A percentile compares a stretch with the other conserved stretches of the same genome.
Evolutionary conservation across 2,329 filamentous ascomycete genomes (phyloP).

Genomic region (Ramularia collo-cygni): DNA sequence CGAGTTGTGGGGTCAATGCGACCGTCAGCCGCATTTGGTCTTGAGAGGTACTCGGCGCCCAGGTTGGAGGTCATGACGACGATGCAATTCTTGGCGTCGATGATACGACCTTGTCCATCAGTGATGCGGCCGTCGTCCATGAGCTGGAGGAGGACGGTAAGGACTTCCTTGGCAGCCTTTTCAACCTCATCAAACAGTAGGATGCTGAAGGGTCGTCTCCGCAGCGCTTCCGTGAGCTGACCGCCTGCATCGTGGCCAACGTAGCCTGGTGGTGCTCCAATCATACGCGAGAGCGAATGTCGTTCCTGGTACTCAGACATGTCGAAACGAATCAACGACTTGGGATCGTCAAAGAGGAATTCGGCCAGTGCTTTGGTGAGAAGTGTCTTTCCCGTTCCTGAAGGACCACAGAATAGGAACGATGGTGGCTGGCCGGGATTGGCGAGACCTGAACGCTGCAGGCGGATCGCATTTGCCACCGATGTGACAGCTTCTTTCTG

Average conservation of each 20-base stretch:
- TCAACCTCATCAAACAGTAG: slow-evolving; percentile 96
- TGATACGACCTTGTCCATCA: slow-evolving; percentile 88
- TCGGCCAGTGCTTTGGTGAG: slow-evolving; percentile 95
- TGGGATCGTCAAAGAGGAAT: slow-evolving; percentile 94
- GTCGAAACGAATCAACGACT: slow-evolving; percentile 97
- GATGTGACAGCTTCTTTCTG: slow-evolving; percentile 89
- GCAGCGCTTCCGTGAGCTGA: slow-evolving; percentile 89
- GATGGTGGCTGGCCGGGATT: slow-evolving; percentile 97
- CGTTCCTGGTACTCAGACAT: slow-evolving; percentile 99
- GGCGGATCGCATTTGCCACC: slow-evolving; percentile 90
- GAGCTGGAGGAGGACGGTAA: slow-evolving; percentile 95
- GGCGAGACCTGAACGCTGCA: slow-evolving; percentile 86
- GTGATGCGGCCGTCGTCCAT: slow-evolving; percentile 99
- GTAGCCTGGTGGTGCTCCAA: slow-evolving; percentile 92
- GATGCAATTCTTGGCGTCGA: slow-evolving; percentile 96
- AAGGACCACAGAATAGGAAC: slow-evolving; percentile 98
- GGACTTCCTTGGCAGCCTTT: slow-evolving; percentile 94
- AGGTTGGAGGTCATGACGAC: slow-evolving; percentile 99
- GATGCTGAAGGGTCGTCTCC: slow-evolving; percentile 94
- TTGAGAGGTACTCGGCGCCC: slow-evolving; percentile 85
- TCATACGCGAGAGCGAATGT: slow-evolving; percentile 93
- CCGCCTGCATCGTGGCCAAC: slow-evolving; percentile 94
- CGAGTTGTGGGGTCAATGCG: slow-evolving; percentile 77
- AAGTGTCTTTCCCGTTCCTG: slow-evolving; percentile 94
- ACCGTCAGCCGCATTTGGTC: slow-evolving; percentile 70